These are phyloP conservation scores for Ophiobolus disseminans DNA, from an alignment of 2,329 filamentous ascomycete species.

Conservation along the genomic window DNA sequence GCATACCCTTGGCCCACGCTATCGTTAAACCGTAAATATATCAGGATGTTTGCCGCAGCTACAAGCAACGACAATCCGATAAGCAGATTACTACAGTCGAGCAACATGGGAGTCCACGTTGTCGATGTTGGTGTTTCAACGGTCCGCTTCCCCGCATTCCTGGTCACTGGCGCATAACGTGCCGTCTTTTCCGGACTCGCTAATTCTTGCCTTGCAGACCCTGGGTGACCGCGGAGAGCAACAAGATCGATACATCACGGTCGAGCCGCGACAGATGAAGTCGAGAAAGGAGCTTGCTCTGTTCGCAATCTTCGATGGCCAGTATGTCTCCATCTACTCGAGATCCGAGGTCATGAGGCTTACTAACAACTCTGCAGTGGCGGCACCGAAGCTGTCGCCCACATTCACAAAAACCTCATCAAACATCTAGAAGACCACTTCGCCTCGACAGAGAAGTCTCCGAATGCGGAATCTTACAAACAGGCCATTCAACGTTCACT, in stretches of 20 bases:
- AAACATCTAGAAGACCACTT: conserved; percentile 27
- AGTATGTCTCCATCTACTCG: conserved; percentile 18
- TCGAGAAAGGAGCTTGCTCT: conserved; percentile 32
- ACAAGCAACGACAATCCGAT: background rate
- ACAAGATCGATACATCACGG: conserved; percentile 29
- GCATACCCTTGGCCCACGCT: background rate
- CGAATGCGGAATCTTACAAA: conserved; percentile 27
- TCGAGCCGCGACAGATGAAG: conserved; percentile 23
- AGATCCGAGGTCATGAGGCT: background rate
- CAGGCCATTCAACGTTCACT: conserved; percentile 31
- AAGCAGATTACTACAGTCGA: no score
- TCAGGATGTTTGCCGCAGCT: background rate
- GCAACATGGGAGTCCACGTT: conserved; percentile 20
- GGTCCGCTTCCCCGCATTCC: conserved; percentile 14
- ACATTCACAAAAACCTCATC: conserved; percentile 24
- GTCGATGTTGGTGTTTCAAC: conserved; percentile 24
- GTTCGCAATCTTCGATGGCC: conserved; percentile 33
- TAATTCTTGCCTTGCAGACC: conserved; percentile 27
- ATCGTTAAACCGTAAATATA: conserved; percentile 1
- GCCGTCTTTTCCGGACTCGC: conserved; percentile 12
- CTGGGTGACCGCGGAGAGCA: conserved; percentile 29
- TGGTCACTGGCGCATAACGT: background rate
- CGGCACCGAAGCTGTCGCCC: conserved; percentile 25
- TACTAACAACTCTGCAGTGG: conserved; percentile 20
- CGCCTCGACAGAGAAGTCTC: conserved; percentile 16